Evolutionary conservation across 2,329 filamentous ascomycete species (phyloP).

Genomic region (Scedosporium aurantiacum): DNA sequence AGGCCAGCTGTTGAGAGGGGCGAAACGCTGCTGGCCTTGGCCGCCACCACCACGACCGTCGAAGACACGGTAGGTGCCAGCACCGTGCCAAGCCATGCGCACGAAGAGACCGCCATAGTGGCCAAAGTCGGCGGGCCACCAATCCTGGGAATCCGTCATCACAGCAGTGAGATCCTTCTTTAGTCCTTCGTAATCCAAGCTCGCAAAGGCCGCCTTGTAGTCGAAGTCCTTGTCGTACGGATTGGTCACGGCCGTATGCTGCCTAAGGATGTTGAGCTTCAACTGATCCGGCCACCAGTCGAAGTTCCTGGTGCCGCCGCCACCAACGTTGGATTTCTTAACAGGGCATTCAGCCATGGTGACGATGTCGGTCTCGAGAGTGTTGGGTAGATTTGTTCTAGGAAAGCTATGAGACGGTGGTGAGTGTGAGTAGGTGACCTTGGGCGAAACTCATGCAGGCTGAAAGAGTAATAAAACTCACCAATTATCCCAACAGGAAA

Average conservation of each 20-base stretch:
- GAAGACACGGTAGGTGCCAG: constrained; percentile 65
- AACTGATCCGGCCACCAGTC: constrained; percentile 69
- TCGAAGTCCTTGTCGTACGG: constrained; percentile 57
- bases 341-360: constrained; percentile 22
- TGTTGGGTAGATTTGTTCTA: background rate
- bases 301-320: constrained; percentile 54
- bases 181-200: constrained; percentile 55
- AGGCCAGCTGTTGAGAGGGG: constrained; percentile 70
- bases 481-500: no score
- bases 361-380: background rate
- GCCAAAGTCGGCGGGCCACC: constrained; percentile 74
- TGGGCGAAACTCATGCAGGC: background rate
- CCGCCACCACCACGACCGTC: constrained; percentile 68
- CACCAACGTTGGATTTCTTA: constrained; percentile 30
- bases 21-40: constrained; percentile 66
- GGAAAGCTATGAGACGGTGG: background rate
- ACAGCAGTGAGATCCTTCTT: constrained; percentile 63
- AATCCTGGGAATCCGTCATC: constrained; percentile 71
- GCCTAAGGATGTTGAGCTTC: constrained; percentile 61
- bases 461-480: no score
- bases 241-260: constrained; percentile 53
- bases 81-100: constrained; percentile 72
- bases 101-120: constrained; percentile 74
- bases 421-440: background rate
- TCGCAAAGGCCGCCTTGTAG: constrained; percentile 63